Conservation (phyloP, 257 asterid genomes). For the Pogostemon cablin region DNA sequence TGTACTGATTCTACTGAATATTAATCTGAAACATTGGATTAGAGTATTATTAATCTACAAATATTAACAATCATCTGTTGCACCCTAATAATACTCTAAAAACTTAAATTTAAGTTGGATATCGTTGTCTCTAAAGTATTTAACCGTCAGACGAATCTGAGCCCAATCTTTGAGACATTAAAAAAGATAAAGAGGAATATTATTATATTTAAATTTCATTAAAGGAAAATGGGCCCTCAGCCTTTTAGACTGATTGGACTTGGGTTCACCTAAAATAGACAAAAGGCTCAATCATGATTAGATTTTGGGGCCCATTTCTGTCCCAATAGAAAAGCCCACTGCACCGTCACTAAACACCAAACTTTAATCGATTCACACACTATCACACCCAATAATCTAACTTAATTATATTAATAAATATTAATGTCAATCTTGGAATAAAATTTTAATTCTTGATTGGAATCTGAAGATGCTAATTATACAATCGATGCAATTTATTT, state of each 20-base stretch:
- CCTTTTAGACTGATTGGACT: slow-evolving; percentile 33
- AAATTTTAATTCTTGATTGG: too few relatives aligned
- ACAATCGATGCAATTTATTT: too few relatives aligned
- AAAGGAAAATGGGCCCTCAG: slow-evolving; percentile 19
- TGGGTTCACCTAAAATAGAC: slow-evolving; percentile 31
- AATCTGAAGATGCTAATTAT: too few relatives aligned
- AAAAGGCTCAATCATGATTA: slow-evolving; percentile 29
- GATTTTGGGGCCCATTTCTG: slow-evolving; percentile 38
- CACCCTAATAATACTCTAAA: too few relatives aligned
- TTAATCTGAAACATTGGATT: too few relatives aligned
- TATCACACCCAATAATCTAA: too few relatives aligned
- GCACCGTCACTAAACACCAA: slow-evolving; percentile 44
- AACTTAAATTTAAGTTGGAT: not conserved
- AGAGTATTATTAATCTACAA: too few relatives aligned
- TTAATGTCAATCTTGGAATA: not conserved
- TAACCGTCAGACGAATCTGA: slow-evolving; percentile 25
- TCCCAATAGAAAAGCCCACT: slow-evolving; percentile 28
- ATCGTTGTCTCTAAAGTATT: slow-evolving; percentile 12
- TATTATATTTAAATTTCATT: not conserved
- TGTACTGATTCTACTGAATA: too few relatives aligned
- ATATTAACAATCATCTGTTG: too few relatives aligned
- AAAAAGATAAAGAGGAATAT: not conserved
- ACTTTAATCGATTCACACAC: slow-evolving; percentile 13
- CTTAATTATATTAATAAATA: not conserved
- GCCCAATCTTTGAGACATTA: not conserved